Percentiles rank a stretch among this genome's conserved stretches.
Evolutionary conservation across 2,329 filamentous ascomycete genomes (phyloP).

Genomic region (Colletotrichum magnum): DNA sequence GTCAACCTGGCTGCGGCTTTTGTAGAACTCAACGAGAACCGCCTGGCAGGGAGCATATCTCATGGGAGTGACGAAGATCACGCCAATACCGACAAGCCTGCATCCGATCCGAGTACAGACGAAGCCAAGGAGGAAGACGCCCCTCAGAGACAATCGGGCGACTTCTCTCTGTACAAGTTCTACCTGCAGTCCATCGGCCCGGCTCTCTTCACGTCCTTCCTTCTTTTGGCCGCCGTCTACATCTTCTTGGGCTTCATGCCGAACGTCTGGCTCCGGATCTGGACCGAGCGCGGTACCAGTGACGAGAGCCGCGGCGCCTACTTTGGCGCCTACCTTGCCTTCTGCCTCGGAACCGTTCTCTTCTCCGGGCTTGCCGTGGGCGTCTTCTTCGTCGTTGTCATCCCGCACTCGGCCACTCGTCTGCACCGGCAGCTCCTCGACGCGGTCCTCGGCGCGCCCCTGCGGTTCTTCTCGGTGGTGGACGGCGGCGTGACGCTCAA

Average conservation of each 20-base stretch:
- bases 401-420: slow-evolving; percentile 15
- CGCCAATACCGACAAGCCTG: too few relatives aligned
- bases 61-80: too few relatives aligned
- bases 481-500: slow-evolving; percentile 43
- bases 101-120: neutral
- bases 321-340: slow-evolving; percentile 15
- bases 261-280: slow-evolving; percentile 26
- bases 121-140: neutral
- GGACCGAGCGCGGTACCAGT: slow-evolving; percentile 31
- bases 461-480: slow-evolving; percentile 43
- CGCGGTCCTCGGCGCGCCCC: slow-evolving; percentile 21
- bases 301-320: slow-evolving; percentile 14
- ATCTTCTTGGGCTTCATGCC: slow-evolving; percentile 31
- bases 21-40: too few relatives aligned
- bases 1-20: too few relatives aligned
- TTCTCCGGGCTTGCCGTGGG: slow-evolving; percentile 9
- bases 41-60: too few relatives aligned
- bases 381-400: slow-evolving; percentile 28
- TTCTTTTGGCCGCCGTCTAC: slow-evolving; percentile 24
- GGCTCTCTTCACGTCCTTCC: slow-evolving; percentile 28
- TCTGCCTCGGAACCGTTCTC: slow-evolving; percentile 14
- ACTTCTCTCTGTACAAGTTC: slow-evolving; percentile 28
- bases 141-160: slow-evolving; percentile 24
- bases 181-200: slow-evolving; percentile 23
- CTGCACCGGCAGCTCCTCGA: slow-evolving; percentile 28